A percentile compares a stretch with the other conserved stretches of the same genome.
phyloP scores from a whole-genome alignment of 345 rosid species.

The Pistacia atlantica region DNA sequence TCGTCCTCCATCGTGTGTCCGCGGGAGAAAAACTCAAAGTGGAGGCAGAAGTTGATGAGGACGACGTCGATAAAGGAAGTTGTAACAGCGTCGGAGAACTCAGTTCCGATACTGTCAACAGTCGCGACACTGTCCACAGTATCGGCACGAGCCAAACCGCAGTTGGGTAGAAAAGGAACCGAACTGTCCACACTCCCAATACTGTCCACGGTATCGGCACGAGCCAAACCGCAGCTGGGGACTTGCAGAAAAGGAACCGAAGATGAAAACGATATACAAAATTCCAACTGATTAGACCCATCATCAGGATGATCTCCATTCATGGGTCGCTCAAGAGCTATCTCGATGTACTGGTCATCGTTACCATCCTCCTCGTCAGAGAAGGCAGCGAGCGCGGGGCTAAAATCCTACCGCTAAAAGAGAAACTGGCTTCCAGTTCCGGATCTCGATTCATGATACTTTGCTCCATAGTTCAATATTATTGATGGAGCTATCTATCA shows the following conservation, averaged over 20 bases:
- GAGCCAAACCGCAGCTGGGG: neutral
- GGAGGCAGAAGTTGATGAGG: neutral
- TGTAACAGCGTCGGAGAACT: neutral
- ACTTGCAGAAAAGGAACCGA: slow-evolving; percentile 10
- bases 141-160: neutral
- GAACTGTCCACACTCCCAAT: neutral
- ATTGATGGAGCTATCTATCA: no score
- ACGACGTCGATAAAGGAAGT: neutral
- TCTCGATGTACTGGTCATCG: slow-evolving; percentile 43
- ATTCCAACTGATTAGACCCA: slow-evolving; percentile 13
- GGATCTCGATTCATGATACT: slow-evolving; percentile 14
- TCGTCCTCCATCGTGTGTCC: neutral
- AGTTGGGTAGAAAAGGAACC: slow-evolving; percentile 8
- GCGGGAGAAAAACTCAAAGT: neutral
- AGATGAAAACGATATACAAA: slow-evolving; percentile 40
- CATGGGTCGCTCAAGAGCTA: slow-evolving; percentile 22
- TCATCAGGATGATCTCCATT: neutral
- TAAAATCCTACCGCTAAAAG: slow-evolving; percentile 25
- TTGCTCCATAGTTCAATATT: neutral
- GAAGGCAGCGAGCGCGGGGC: slow-evolving; percentile 19
- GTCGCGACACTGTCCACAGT: neutral
- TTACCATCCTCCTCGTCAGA: slow-evolving; percentile 22
- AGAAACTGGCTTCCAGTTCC: slow-evolving; percentile 30
- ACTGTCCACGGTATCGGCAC: neutral
- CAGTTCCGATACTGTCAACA: neutral